Evolutionary conservation across 1,139 yeast species (phyloP).

Genomic region (Debaryomyces singareniensis): DNA sequence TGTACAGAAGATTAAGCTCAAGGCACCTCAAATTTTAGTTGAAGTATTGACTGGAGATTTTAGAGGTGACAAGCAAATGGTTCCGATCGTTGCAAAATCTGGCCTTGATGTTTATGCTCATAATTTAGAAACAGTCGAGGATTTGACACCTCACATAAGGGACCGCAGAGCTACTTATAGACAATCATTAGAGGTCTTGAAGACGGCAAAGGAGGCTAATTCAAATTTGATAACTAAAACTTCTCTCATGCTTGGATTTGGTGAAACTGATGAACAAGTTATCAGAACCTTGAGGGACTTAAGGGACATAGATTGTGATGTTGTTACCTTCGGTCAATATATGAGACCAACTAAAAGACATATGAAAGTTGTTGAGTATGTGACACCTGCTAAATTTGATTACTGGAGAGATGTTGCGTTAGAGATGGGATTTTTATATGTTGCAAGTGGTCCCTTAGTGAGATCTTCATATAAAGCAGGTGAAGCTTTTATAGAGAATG

Average conservation of each 20-base stretch:
- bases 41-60: constrained; percentile 96
- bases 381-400: constrained; percentile 92
- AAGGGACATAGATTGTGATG: constrained; percentile 76
- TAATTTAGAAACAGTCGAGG: constrained; percentile 95
- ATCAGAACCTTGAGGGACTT: constrained; percentile 69
- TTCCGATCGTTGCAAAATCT: constrained; percentile 68
- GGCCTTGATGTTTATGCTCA: constrained; percentile 98
- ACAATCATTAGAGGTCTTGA: constrained; percentile 74
- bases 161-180: constrained; percentile 95
- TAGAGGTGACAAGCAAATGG: constrained; percentile 82
- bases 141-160: constrained; percentile 86
- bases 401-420: constrained; percentile 86
- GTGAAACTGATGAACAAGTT: constrained; percentile 90
- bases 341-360: constrained; percentile 99
- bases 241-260: constrained; percentile 93
- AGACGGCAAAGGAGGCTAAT: constrained; percentile 71
- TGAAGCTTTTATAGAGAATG: constrained; percentile 94
- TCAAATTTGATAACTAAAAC: constrained; percentile 85
- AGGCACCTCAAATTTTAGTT: constrained; percentile 86
- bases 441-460: constrained; percentile 96
- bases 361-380: constrained; percentile 95
- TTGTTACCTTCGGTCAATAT: constrained; percentile 97
- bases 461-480: constrained; percentile 98
- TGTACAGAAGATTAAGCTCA: constrained; percentile 72
- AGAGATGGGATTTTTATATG: constrained; percentile 88